A percentile compares a stretch with the other conserved stretches of the same genome.
Conservation (phyloP, 2,329 filamentous ascomycete genomes). For the Alternaria alternata region DNA sequence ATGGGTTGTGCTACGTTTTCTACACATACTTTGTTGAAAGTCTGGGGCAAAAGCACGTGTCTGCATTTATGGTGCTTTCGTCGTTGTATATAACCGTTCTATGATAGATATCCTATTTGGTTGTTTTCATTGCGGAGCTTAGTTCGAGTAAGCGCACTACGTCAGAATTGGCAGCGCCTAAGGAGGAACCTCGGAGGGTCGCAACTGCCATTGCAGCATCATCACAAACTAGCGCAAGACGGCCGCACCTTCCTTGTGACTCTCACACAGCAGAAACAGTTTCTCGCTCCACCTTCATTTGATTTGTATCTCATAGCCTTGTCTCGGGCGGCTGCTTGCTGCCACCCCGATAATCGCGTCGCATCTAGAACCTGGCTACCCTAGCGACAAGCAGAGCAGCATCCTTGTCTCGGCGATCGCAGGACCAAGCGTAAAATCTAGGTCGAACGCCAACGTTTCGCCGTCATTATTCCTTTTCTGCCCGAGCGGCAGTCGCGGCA, state of each 20-base stretch:
- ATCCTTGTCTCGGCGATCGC: not conserved
- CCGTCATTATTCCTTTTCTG: not conserved
- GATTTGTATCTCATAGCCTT: not conserved
- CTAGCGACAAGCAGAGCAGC: not conserved
- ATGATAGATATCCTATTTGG: conserved; percentile 16
- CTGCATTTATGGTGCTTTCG: conserved; percentile 23
- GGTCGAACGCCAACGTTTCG: conserved; percentile 3
- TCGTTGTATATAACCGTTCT: conserved; percentile 28
- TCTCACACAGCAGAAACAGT: not conserved
- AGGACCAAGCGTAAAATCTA: not conserved
- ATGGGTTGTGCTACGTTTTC: conserved; percentile 2
- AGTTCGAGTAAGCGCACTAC: not conserved
- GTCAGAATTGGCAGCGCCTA: not conserved
- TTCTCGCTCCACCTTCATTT: not conserved
- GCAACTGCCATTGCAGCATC: not conserved
- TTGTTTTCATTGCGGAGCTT: conserved; percentile 1
- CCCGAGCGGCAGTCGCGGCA: not conserved
- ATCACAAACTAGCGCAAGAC: not conserved
- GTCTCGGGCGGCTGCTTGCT: not conserved
- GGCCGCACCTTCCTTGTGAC: conserved; percentile 1
- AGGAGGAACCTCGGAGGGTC: not conserved
- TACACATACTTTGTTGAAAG: conserved; percentile 7
- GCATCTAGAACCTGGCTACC: conserved; percentile 3
- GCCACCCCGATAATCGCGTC: not conserved
- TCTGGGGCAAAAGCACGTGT: conserved; percentile 12